phyloP scores from a whole-genome alignment of 768 basidiomycete species.

The Rhodotorula taiwanensis region DNA sequence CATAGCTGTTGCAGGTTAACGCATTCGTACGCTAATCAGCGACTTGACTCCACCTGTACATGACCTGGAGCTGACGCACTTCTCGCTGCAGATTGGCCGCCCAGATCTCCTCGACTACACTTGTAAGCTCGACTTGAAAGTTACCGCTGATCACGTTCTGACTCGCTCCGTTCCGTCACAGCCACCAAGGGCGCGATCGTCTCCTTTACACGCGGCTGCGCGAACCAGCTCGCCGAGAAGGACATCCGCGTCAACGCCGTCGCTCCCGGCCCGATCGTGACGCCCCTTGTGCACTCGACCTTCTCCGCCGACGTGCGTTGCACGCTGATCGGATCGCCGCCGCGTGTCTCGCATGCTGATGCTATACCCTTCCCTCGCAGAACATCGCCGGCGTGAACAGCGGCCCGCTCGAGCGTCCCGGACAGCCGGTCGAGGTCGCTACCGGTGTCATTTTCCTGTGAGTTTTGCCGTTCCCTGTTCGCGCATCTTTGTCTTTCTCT shows the following conservation, averaged over 20 bases:
- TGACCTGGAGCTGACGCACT: too few species aligned
- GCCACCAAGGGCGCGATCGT: conserved; percentile 55
- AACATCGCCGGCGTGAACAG: conserved; percentile 47
- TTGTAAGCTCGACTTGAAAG: neutral
- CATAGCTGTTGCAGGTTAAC: conserved; percentile 43
- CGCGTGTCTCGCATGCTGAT: neutral
- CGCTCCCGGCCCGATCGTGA: conserved; percentile 49
- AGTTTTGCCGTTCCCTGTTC: too few species aligned
- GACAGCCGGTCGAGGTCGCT: conserved; percentile 54
- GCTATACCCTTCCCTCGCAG: conserved; percentile 36
- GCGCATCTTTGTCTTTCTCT: neutral
- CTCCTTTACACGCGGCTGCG: conserved; percentile 50
- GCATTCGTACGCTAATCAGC: conserved; percentile 36
- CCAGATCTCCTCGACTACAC: conserved; percentile 53
- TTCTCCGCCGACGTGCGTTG: conserved; percentile 13
- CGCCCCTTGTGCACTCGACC: conserved; percentile 47
- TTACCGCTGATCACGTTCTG: neutral
- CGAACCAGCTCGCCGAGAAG: conserved; percentile 53
- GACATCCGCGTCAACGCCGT: conserved; percentile 51
- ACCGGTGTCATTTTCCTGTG: conserved; percentile 51
- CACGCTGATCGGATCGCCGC: too few species aligned
- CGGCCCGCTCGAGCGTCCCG: conserved; percentile 51
- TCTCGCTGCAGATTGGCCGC: conserved; percentile 48
- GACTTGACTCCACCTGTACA: too few species aligned
- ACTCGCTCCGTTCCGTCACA: neutral